phyloP scores from a whole-genome alignment of 2,329 filamentous ascomycete genomes.

The Parafenestella ontariensis region DNA sequence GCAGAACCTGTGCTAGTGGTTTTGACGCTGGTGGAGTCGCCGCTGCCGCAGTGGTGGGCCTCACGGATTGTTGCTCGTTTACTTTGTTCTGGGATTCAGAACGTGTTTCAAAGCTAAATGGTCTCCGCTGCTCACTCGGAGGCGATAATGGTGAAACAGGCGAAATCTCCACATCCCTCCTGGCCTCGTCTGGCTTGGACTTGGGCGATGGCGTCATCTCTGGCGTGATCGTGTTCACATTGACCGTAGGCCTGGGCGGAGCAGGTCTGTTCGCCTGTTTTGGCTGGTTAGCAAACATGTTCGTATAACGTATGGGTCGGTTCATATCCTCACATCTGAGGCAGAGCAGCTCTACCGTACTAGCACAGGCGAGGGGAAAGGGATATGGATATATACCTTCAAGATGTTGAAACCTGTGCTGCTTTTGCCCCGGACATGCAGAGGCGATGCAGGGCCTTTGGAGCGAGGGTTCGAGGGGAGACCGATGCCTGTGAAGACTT shows the following conservation, averaged over 20 bases:
- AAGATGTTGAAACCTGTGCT: constrained; percentile 47
- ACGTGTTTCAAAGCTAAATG: constrained; percentile 37
- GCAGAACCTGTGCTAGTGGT: constrained; percentile 6
- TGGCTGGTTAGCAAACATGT: neutral
- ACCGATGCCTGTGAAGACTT: constrained; percentile 31
- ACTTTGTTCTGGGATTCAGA: constrained; percentile 7
- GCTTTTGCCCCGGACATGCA: constrained; percentile 46
- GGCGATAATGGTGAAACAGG: constrained; percentile 29
- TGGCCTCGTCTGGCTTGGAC: constrained; percentile 21
- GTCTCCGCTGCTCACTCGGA: constrained; percentile 22
- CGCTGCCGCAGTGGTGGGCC: constrained; percentile 2
- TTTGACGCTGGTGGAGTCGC: constrained; percentile 3
- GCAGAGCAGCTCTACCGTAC: constrained; percentile 20
- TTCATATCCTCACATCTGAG: constrained; percentile 14
- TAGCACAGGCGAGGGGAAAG: constrained; percentile 29
- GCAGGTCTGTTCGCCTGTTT: constrained; percentile 30
- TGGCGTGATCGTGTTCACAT: constrained; percentile 35
- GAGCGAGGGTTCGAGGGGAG: constrained; percentile 41
- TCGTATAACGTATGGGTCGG: neutral
- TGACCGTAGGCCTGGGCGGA: constrained; percentile 21
- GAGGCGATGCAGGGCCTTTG: constrained; percentile 27
- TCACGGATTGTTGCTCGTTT: neutral
- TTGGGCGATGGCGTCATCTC: constrained; percentile 40
- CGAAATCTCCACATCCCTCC: constrained; percentile 24
- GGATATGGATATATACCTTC: constrained; percentile 42